Evolutionary conservation across 2,329 filamentous ascomycete species (phyloP).

Genomic region (Cladosporium colombiae): DNA sequence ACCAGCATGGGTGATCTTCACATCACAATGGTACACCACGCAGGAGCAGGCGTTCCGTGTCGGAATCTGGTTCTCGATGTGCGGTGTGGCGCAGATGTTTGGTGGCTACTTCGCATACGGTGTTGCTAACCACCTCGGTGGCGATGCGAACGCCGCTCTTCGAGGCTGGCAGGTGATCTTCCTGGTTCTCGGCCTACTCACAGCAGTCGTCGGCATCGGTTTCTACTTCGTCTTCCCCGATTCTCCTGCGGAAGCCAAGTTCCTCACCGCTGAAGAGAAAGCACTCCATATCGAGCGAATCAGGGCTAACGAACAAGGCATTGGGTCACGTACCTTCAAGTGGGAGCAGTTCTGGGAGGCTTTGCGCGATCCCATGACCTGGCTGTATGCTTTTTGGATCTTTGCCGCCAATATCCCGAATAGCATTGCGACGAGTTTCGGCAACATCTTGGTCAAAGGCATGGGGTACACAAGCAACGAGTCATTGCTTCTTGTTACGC

Average conservation of each 20-base stretch:
- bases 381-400: constrained; percentile 33
- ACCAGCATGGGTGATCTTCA: constrained; percentile 59
- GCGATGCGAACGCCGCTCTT: constrained; percentile 13
- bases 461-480: constrained; percentile 37
- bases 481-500: constrained; percentile 52
- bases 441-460: constrained; percentile 47
- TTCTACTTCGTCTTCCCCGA: constrained; percentile 49
- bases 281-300: constrained; percentile 50
- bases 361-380: constrained; percentile 62
- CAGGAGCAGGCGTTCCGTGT: constrained; percentile 39
- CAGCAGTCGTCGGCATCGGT: constrained; percentile 22
- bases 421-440: constrained; percentile 58
- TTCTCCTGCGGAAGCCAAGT: constrained; percentile 61
- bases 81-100: constrained; percentile 41
- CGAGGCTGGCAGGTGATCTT: constrained; percentile 29
- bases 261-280: constrained; percentile 56
- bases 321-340: constrained; percentile 50
- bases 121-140: constrained; percentile 32
- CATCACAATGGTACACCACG: constrained; percentile 46
- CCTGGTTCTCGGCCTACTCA: constrained; percentile 26
- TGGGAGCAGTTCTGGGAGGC: constrained; percentile 56
- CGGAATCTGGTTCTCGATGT: constrained; percentile 35
- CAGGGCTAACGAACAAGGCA: constrained; percentile 45
- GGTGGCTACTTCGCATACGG: constrained; percentile 43
- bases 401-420: constrained; percentile 54